Evolutionary conservation across 352 stramenopile genomes (phyloP).

Genomic region (Thraustochytrium sp.): DNA sequence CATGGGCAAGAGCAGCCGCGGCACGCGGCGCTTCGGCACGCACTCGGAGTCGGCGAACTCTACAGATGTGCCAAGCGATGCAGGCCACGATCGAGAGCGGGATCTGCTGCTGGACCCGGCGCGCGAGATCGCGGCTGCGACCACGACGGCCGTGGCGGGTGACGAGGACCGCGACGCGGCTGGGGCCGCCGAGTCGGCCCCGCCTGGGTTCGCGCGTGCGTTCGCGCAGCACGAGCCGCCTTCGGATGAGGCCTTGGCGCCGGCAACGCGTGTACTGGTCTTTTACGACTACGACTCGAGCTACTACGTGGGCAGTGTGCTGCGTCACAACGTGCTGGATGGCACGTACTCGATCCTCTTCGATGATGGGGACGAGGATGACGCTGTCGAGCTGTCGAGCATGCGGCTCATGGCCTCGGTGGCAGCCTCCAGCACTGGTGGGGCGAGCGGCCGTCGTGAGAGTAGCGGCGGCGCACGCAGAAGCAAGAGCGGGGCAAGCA

Average conservation of each 20-base stretch:
- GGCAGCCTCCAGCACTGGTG: too few species aligned
- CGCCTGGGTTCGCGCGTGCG: background rate
- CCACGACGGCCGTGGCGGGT: too few species aligned
- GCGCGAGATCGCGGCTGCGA: background rate
- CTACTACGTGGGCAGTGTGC: slow-evolving; percentile 29
- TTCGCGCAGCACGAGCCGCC: background rate
- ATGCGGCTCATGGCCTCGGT: background rate
- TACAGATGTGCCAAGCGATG: background rate
- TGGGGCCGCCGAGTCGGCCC: background rate
- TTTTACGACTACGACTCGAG: slow-evolving; percentile 39
- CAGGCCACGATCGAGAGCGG: background rate
- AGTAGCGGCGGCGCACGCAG: background rate
- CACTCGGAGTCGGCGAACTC: background rate
- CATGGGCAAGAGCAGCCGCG: background rate
- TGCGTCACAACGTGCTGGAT: slow-evolving; percentile 13
- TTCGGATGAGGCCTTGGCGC: background rate
- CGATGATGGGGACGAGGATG: slow-evolving; percentile 39
- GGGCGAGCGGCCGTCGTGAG: too few species aligned
- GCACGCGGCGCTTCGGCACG: background rate
- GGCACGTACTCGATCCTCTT: slow-evolving; percentile 23
- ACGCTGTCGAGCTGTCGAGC: background rate
- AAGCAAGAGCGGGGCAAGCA: background rate
- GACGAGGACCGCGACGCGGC: too few species aligned
- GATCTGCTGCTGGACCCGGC: background rate
- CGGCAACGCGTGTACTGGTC: slow-evolving; percentile 19